phyloP scores from a whole-genome alignment of 2,329 filamentous ascomycete species.

The Aspergillus versicolor region DNA sequence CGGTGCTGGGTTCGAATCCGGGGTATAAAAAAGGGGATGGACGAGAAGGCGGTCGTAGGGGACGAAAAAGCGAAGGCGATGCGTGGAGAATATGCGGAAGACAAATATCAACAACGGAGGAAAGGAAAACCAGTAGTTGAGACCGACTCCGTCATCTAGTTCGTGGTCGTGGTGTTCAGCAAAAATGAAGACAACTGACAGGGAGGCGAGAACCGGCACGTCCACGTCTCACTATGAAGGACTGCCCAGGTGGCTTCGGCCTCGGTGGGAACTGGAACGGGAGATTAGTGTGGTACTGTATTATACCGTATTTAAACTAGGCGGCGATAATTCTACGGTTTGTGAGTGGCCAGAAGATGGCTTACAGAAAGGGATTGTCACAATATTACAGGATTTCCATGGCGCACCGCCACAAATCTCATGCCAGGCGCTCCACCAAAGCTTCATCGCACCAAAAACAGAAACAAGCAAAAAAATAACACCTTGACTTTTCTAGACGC shows the following conservation, averaged over 20 bases:
- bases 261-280: constrained; percentile 1
- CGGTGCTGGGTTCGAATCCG: constrained; percentile 6
- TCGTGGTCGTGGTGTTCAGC: constrained; percentile 4
- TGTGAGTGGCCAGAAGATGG: constrained; percentile 2
- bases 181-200: constrained; percentile 4
- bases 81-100: constrained; percentile 6
- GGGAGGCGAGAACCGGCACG: constrained; percentile 3
- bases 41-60: background rate
- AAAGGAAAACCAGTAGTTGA: constrained; percentile 5
- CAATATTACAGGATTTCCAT: constrained; percentile 6
- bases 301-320: background rate
- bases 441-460: constrained; percentile 13
- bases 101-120: constrained; percentile 2
- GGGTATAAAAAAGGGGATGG: constrained; percentile 6
- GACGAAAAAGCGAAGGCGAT: background rate
- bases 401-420: constrained; percentile 21
- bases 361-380: background rate
- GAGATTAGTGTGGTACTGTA: constrained; percentile 1
- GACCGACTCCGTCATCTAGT: constrained; percentile 10
- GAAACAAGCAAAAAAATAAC: constrained; percentile 5
- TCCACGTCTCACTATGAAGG: constrained; percentile 4
- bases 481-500: constrained; percentile 2
- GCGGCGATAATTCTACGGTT: background rate
- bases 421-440: constrained; percentile 19
- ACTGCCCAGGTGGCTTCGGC: background rate